Conservation (phyloP, 2,329 filamentous ascomycete species). For the Aspergillus tubingensis region DNA sequence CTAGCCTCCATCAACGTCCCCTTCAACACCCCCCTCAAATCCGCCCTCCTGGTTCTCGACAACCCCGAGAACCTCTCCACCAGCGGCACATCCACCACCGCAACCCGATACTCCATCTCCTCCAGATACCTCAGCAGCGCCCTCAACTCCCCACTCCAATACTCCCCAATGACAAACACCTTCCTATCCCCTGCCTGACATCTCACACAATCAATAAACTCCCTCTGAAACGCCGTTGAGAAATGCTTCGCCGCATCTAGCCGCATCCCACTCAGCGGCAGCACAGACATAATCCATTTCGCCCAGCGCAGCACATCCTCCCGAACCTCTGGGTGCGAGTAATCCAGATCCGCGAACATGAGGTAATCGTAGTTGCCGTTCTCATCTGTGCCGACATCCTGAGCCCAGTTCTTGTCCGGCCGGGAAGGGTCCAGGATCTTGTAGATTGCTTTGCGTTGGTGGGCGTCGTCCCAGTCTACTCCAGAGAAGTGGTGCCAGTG, state of each 20-base stretch:
- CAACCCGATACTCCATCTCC: slow-evolving; percentile 59
- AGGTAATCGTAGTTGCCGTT: slow-evolving; percentile 69
- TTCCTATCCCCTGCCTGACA: slow-evolving; percentile 51
- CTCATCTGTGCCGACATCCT: slow-evolving; percentile 59
- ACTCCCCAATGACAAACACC: slow-evolving; percentile 70
- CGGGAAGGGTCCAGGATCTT: slow-evolving; percentile 57
- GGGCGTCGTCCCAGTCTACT: slow-evolving; percentile 64
- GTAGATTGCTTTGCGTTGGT: slow-evolving; percentile 63
- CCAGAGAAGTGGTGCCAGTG: slow-evolving; percentile 69
- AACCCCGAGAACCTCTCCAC: slow-evolving; percentile 57
- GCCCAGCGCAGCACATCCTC: slow-evolving; percentile 68
- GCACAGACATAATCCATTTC: slow-evolving; percentile 63
- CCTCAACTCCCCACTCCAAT: slow-evolving; percentile 62
- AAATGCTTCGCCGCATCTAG: slow-evolving; percentile 75
- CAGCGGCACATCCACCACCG: slow-evolving; percentile 68
- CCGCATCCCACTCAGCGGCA: slow-evolving; percentile 66
- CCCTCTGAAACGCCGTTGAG: slow-evolving; percentile 64
- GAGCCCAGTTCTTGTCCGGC: slow-evolving; percentile 58
- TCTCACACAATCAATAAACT: slow-evolving; percentile 63
- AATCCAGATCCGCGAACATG: slow-evolving; percentile 73
- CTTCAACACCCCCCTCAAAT: slow-evolving; percentile 66
- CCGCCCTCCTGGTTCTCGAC: slow-evolving; percentile 58
- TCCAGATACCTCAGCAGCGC: slow-evolving; percentile 61
- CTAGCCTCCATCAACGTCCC: slow-evolving; percentile 57
- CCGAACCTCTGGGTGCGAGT: slow-evolving; percentile 63